A percentile compares a stretch with the other conserved stretches of the same genome.
Evolutionary conservation across 495 filamentous ascomycete species (phyloP).

Genomic region (Hypoxylon lienhwacheense): DNA sequence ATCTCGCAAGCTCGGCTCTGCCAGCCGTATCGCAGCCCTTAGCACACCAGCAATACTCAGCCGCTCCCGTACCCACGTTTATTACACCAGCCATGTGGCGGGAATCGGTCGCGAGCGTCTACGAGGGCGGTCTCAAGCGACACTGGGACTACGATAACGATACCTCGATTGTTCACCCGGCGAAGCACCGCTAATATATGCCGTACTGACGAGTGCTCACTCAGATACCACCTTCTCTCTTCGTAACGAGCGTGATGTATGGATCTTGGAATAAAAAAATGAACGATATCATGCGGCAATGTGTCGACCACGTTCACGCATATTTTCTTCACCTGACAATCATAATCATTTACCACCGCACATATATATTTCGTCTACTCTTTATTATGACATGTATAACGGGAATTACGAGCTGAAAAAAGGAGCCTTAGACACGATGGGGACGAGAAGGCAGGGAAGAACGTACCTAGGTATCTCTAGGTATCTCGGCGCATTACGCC

Average conservation of each 20-base stretch:
- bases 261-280: conserved; percentile 10
- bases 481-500: too few species aligned
- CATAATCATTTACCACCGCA: conserved; percentile 13
- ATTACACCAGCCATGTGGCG: conserved; percentile 97
- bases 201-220: conserved; percentile 12
- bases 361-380: conserved; percentile 29
- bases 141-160: conserved; percentile 64
- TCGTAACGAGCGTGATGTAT: conserved; percentile 12
- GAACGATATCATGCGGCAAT: neutral
- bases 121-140: conserved; percentile 75
- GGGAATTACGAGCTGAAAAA: conserved; percentile 14
- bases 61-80: conserved; percentile 60
- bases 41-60: conserved; percentile 57
- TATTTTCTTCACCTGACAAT: conserved; percentile 8
- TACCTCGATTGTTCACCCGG: conserved; percentile 30
- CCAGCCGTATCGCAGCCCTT: conserved; percentile 58
- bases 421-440: conserved; percentile 17
- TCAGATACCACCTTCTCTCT: conserved; percentile 33
- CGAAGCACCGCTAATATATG: conserved; percentile 34
- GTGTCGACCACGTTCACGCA: conserved; percentile 6
- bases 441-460: conserved; percentile 2
- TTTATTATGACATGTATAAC: conserved; percentile 30
- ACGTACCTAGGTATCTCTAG: too few species aligned
- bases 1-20: conserved; percentile 51
- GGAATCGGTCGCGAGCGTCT: conserved; percentile 88